Conservation (phyloP, 805 yeast genomes). For the Candida suzukii region DNA sequence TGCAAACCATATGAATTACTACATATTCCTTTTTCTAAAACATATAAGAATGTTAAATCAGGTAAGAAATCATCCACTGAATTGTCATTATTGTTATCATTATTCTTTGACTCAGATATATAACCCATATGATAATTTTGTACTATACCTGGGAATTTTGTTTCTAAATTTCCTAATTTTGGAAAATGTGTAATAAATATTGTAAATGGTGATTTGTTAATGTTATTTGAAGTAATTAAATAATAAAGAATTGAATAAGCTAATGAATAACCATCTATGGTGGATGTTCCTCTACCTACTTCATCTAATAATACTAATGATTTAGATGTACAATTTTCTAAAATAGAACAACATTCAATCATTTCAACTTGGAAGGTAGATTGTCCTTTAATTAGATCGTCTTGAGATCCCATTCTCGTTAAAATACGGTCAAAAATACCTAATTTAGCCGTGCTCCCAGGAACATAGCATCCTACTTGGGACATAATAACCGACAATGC, state of each 20-base stretch:
- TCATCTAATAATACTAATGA: slow-evolving; percentile 68
- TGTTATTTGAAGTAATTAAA: slow-evolving; percentile 26
- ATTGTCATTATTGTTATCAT: slow-evolving; percentile 8
- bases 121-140: slow-evolving; percentile 71
- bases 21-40: slow-evolving; percentile 41
- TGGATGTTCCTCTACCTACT: slow-evolving; percentile 65
- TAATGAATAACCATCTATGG: slow-evolving; percentile 75
- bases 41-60: slow-evolving; percentile 46
- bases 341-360: slow-evolving; percentile 54
- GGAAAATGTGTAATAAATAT: slow-evolving; percentile 86
- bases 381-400: slow-evolving; percentile 64
- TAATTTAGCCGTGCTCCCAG: slow-evolving; percentile 48
- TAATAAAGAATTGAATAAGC: slow-evolving; percentile 68
- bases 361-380: slow-evolving; percentile 82
- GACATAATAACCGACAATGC: slow-evolving; percentile 67
- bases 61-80: slow-evolving; percentile 12
- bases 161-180: slow-evolving; percentile 45
- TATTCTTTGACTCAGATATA: slow-evolving; percentile 16
- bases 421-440: slow-evolving; percentile 55
- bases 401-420: slow-evolving; percentile 76
- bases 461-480: slow-evolving; percentile 72
- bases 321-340: slow-evolving; percentile 39
- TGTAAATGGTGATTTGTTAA: slow-evolving; percentile 40
- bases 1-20: slow-evolving; percentile 75
- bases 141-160: slow-evolving; percentile 31